Evolutionary conservation across 129 eudicot species (phyloP), one percentile per base, ranked within the genome.

Genomic region (Rutidosis leptorrhynchoides): DNA sequence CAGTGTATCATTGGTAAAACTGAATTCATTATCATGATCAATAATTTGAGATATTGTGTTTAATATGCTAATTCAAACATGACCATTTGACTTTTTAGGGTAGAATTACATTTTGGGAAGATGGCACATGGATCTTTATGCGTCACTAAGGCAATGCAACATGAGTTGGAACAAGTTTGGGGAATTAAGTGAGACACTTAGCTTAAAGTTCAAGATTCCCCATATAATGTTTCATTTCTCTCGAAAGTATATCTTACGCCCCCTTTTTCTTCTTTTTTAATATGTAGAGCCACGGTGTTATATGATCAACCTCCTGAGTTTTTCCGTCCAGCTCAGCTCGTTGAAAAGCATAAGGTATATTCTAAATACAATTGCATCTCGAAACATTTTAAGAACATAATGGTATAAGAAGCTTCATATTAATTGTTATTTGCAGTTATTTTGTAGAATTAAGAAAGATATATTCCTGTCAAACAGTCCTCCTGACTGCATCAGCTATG

Each of bases 291-390:
- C 76, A 80, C 95, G 2, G 98, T 92, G 75, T 71, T 92, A 28
- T 92, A 92, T 78, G 98, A 92, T 84, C 98, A 92, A 37, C 96
- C 98, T 74, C 98, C 96, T 29, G 98, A 92, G 78, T 88, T 92
- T 80, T 92, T 92, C 74, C 87, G 79, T 58, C 95, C 95, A 29
- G 74, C 96, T 76, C 79, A 83, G 62, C 89, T 85, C 1, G 91
- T 80, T 35, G 95, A 92, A 82, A 92, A 83, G 76, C 98, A 92
- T 68, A 77, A 82, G 88, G 98, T 92, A 71, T 14, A 71, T 59
- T 11, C 55, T 88, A 62, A 29, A 62, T 60, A 17, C 49, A 60
- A 59, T 65, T 8, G 57, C 42, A 32, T 55, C 27, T 32, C 12
- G 10, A 53, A 60, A 62, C 58, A 48, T 24, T 76, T 15, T 27